Evolutionary conservation across 306 rosid species (phyloP).

Genomic region (Ormosia emarginata): DNA sequence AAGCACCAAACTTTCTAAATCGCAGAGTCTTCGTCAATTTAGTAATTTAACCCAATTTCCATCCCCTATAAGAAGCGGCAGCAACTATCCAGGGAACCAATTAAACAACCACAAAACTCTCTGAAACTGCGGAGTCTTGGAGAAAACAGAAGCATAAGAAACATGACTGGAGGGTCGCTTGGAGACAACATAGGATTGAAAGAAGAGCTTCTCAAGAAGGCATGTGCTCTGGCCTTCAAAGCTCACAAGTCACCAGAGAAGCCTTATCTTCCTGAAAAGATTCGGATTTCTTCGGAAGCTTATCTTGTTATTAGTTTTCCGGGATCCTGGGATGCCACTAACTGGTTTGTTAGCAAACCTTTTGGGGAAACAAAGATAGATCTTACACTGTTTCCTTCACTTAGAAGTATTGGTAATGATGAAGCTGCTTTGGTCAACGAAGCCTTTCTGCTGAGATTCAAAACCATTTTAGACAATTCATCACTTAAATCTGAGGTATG

Average conservation of each 20-base stretch:
- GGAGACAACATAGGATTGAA: slow-evolving; percentile 32
- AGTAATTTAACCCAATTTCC: not conserved
- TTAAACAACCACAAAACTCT: not conserved
- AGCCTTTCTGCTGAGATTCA: slow-evolving; percentile 46
- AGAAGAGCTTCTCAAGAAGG: slow-evolving; percentile 35
- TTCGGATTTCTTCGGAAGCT: not conserved
- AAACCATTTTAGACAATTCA: not conserved
- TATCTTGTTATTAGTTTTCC: slow-evolving; percentile 46
- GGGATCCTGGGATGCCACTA: slow-evolving; percentile 38
- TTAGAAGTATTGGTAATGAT: slow-evolving; percentile 64
- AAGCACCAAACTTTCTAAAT: not conserved
- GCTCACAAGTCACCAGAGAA: slow-evolving; percentile 33
- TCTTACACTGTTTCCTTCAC: slow-evolving; percentile 39
- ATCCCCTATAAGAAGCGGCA: not conserved
- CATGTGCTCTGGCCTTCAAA: slow-evolving; percentile 35
- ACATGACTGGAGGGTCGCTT: slow-evolving; percentile 38
- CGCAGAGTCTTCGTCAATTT: not conserved
- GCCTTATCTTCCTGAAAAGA: slow-evolving; percentile 10
- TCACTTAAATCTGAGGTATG: slow-evolving; percentile 39
- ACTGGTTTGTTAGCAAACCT: slow-evolving; percentile 35
- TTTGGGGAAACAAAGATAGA: slow-evolving; percentile 54
- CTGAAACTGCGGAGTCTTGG: not conserved
- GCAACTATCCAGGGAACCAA: not conserved
- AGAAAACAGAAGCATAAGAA: not conserved
- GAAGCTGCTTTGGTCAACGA: slow-evolving; percentile 50